phyloP scores from a whole-genome alignment of 257 asterid genomes.

The Penstemon newberryi region DNA sequence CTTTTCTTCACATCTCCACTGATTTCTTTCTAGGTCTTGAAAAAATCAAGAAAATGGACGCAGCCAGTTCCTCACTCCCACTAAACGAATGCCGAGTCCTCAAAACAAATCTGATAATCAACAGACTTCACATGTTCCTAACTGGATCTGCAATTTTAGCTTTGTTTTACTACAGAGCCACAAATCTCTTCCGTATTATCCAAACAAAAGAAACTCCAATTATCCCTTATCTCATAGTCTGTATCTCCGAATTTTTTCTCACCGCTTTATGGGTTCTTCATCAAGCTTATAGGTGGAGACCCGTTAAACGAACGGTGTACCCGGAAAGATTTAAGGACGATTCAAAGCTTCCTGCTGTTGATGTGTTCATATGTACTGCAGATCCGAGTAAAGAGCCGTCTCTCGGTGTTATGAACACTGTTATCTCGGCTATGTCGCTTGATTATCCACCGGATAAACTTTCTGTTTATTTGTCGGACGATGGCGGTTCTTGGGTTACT shows the following conservation, averaged over 20 bases:
- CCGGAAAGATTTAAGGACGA: constrained; percentile 45
- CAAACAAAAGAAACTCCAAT: constrained; percentile 25
- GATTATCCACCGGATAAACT: constrained; percentile 58
- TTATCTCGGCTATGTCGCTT: constrained; percentile 49
- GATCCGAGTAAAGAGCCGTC: constrained; percentile 58
- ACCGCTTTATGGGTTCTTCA: constrained; percentile 39
- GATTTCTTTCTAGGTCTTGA: too few relatives aligned
- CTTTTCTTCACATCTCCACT: too few relatives aligned
- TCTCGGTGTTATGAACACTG: constrained; percentile 54
- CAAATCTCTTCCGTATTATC: constrained; percentile 21
- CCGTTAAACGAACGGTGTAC: constrained; percentile 32
- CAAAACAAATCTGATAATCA: constrained; percentile 29
- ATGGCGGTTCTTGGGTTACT: constrained; percentile 47
- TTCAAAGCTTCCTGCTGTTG: constrained; percentile 42
- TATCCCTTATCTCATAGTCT: constrained; percentile 33
- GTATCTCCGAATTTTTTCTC: constrained; percentile 39
- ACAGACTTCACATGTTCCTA: constrained; percentile 41
- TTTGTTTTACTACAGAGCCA: constrained; percentile 44
- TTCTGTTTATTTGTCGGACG: constrained; percentile 51
- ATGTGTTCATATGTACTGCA: constrained; percentile 53
- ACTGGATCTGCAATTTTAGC: constrained; percentile 41
- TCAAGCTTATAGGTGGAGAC: constrained; percentile 38
- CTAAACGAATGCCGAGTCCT: constrained; percentile 38
- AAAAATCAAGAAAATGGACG: constrained; percentile 2
- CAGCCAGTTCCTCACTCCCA: constrained; percentile 18